Evolutionary conservation across 805 yeast genomes (phyloP).

Genomic region (Wickerhamiella australiensis): DNA sequence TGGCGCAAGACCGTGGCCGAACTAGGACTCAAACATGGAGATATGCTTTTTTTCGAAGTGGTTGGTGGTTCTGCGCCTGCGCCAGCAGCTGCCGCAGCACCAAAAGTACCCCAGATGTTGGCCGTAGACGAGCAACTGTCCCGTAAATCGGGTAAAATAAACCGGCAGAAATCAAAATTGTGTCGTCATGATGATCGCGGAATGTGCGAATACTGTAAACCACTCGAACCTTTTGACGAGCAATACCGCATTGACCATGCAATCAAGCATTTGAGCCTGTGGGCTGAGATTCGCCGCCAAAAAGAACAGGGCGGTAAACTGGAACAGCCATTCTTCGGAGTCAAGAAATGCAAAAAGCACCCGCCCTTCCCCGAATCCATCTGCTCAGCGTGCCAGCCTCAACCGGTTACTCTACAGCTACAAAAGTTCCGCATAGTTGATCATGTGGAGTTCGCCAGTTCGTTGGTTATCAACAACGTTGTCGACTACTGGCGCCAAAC

Average conservation of each 20-base stretch:
- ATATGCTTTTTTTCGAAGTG: slow-evolving; percentile 35
- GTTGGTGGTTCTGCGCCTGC: not conserved
- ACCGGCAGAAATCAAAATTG: slow-evolving; percentile 45
- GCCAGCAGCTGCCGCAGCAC: not conserved
- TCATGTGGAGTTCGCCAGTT: slow-evolving; percentile 80
- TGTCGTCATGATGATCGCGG: slow-evolving; percentile 89
- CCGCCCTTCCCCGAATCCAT: slow-evolving; percentile 91
- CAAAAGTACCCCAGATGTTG: not conserved
- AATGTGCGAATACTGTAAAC: slow-evolving; percentile 96
- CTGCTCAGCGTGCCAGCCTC: slow-evolving; percentile 93
- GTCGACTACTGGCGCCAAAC: slow-evolving; percentile 86
- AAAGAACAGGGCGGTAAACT: slow-evolving; percentile 57
- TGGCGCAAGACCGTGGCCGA: slow-evolving; percentile 30
- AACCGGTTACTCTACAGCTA: slow-evolving; percentile 83
- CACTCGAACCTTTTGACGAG: slow-evolving; percentile 89
- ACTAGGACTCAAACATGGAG: slow-evolving; percentile 42
- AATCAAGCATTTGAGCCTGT: slow-evolving; percentile 81
- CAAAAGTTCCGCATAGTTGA: slow-evolving; percentile 93
- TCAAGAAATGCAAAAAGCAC: slow-evolving; percentile 68
- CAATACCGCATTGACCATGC: slow-evolving; percentile 59
- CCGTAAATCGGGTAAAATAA: slow-evolving; percentile 57
- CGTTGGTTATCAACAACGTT: slow-evolving; percentile 63
- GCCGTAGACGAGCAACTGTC: slow-evolving; percentile 58
- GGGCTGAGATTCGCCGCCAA: slow-evolving; percentile 63
- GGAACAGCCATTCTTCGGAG: slow-evolving; percentile 54